Base-by-base conservation (phyloP, 805 yeast species). In the Ogataea henricii region DNA sequence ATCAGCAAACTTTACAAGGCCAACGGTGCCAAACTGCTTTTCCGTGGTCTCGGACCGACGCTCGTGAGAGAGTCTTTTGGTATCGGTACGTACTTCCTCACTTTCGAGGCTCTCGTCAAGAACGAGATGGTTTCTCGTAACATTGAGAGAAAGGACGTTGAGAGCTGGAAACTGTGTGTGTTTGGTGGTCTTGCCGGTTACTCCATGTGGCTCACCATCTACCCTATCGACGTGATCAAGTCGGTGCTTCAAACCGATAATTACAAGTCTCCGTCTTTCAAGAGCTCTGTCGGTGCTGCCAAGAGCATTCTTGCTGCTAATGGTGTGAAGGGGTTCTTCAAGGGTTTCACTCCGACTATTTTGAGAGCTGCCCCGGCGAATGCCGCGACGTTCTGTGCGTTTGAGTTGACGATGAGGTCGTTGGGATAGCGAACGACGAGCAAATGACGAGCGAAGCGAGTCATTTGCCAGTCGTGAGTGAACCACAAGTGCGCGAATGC, bases 341-440 rank as follows among this genome's bases (percentile, higher is more conserved):
- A 85, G 69, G 99, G 99, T 1, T 91, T 95, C 64, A 68, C 82
- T 16, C 97, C 99, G 32, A 91, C 98, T 0, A 81, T 94, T 54
- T 72, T 94, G 54, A 85, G 99, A 70, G 98, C 99, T 42, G 96
- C 96, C 3, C 99, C 99, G 0, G 99, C 95, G 3, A 95, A 94
- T 65, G 99, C 96, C 35, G 96, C 95, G 25, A 95, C 99, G 0
- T 94, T 94, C 70, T 85, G 89, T 37, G 90, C 95, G 2, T 94
- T 94, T 65, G 99, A 94, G 68, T 69, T 86, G 43, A 87, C 96
- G 4, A 85, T 91, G 87, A 81, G 96, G 69, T 57, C 73, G 22
- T 62, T 80, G 38, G 72, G 65, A 48, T 76, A 47, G 26, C 26
- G n/a, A n/a, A n/a, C n/a, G n/a, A n/a, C n/a, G n/a, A n/a, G n/a